Evolutionary conservation across 176 grass and related monocot genomes (phyloP).

Genomic region (Oryza meridionalis): DNA sequence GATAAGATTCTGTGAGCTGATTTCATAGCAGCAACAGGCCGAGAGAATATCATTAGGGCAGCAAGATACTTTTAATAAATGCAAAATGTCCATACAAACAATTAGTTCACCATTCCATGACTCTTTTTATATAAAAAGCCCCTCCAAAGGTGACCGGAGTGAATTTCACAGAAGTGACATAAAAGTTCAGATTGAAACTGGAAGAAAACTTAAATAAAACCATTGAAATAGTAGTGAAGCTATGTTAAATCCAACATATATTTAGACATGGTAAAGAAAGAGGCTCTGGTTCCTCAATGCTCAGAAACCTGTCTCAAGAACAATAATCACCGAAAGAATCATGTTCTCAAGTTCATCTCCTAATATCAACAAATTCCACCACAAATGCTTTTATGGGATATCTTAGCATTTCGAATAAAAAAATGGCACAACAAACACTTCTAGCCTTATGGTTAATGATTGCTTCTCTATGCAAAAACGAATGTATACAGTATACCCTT

Average conservation of each 20-base stretch:
- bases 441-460: slow-evolving; percentile 36
- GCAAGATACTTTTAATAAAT: slow-evolving; percentile 49
- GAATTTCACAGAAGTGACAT: background rate
- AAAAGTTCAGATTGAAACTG: background rate
- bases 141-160: background rate
- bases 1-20: slow-evolving; percentile 49
- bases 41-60: slow-evolving; percentile 41
- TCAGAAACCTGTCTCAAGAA: slow-evolving; percentile 8
- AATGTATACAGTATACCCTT: slow-evolving; percentile 26
- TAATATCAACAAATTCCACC: slow-evolving; percentile 23
- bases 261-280: slow-evolving; percentile 2
- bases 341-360: background rate
- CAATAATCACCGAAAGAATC: background rate
- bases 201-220: background rate
- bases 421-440: slow-evolving; percentile 18
- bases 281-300: background rate
- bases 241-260: background rate
- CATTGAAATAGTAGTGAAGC: background rate
- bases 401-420: slow-evolving; percentile 10
- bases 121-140: background rate
- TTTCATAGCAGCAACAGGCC: slow-evolving; percentile 49
- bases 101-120: slow-evolving; percentile 21
- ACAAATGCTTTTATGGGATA: background rate
- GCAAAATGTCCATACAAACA: slow-evolving; percentile 40
- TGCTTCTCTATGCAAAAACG: slow-evolving; percentile 29